Conservation (phyloP, 2,329 filamentous ascomycete genomes). For the Boeremia lycopersici region DNA sequence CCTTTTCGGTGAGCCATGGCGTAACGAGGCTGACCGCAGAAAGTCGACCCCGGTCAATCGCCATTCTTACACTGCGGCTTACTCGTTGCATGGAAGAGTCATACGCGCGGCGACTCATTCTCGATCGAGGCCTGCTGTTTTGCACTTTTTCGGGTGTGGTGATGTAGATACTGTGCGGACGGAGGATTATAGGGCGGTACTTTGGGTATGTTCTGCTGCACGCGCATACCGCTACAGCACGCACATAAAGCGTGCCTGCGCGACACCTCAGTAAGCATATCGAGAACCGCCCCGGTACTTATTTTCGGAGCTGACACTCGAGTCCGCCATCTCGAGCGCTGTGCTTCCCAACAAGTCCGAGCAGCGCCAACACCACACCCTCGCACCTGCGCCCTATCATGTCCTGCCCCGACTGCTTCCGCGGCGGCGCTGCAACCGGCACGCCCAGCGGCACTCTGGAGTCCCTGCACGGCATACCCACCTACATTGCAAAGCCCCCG, state of each 20-base stretch:
- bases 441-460: slow-evolving; percentile 18
- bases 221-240: too few relatives aligned
- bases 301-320: not conserved
- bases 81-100: not conserved
- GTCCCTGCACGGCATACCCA: slow-evolving; percentile 18
- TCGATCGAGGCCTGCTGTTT: not conserved
- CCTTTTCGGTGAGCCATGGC: not conserved
- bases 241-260: not conserved
- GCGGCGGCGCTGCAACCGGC: slow-evolving; percentile 22
- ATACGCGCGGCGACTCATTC: not conserved
- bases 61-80: not conserved
- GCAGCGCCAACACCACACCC: not conserved
- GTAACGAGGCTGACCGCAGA: not conserved
- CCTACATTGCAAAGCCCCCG: slow-evolving; percentile 24
- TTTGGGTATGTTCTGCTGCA: not conserved
- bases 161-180: not conserved
- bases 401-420: slow-evolving; percentile 35
- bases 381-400: slow-evolving; percentile 10
- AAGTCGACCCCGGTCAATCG: not conserved
- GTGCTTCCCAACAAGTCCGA: not conserved
- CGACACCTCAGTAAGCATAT: too few relatives aligned
- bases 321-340: not conserved
- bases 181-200: not conserved
- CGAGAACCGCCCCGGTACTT: not conserved
- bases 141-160: not conserved